Evolutionary conservation across 2,329 filamentous ascomycete genomes (phyloP).

Genomic region (Didymella keratinophila): DNA sequence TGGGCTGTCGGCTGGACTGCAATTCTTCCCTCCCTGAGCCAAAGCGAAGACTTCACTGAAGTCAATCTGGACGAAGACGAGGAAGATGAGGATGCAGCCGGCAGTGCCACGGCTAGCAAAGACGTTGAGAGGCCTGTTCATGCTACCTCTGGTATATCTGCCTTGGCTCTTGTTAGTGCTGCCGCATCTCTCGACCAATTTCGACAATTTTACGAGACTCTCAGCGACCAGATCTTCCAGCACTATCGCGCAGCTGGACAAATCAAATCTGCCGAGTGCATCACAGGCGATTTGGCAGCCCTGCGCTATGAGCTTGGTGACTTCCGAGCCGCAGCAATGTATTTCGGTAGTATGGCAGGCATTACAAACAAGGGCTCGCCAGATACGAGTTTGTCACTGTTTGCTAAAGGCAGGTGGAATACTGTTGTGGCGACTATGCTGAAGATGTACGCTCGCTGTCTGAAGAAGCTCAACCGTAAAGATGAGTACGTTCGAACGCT

Average conservation of each 20-base stretch:
- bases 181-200: conserved; percentile 51
- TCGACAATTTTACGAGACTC: conserved; percentile 58
- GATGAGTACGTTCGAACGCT: conserved; percentile 82
- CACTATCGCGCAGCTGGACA: conserved; percentile 84
- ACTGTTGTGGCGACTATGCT: conserved; percentile 83
- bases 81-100: conserved; percentile 17
- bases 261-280: conserved; percentile 76
- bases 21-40: conserved; percentile 36
- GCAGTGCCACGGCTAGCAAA: conserved; percentile 1
- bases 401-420: conserved; percentile 79
- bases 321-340: conserved; percentile 74
- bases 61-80: conserved; percentile 46
- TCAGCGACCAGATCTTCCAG: conserved; percentile 85
- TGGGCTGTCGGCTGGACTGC: conserved; percentile 80
- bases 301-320: conserved; percentile 81
- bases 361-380: conserved; percentile 22
- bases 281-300: conserved; percentile 84
- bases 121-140: conserved; percentile 12
- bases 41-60: conserved; percentile 46
- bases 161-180: conserved; percentile 42
- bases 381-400: conserved; percentile 58
- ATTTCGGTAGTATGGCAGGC: conserved; percentile 79
- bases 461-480: conserved; percentile 76
- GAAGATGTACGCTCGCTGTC: conserved; percentile 82
- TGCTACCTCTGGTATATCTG: conserved; percentile 41